These are phyloP conservation scores for Tetracentron sinense DNA, from an alignment of 164 flowering plant species.

Conservation along the genomic window DNA sequence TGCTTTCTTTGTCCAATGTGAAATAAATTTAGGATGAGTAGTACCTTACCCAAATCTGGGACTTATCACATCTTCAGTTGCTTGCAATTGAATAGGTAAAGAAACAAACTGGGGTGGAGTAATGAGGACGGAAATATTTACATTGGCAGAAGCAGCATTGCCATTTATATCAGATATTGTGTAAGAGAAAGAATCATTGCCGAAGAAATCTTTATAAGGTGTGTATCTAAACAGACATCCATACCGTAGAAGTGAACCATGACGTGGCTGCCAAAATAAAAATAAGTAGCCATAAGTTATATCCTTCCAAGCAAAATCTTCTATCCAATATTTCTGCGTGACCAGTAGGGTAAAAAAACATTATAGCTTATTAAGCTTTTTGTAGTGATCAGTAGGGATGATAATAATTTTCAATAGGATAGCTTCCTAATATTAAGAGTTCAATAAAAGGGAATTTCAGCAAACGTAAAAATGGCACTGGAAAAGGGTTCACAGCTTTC, in stretches of 20 bases:
- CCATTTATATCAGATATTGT: slow-evolving; percentile 63
- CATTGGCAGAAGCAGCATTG: slow-evolving; percentile 55
- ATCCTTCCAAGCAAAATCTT: neutral
- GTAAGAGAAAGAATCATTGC: slow-evolving; percentile 71
- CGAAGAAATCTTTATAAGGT: slow-evolving; percentile 65
- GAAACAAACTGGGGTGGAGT: slow-evolving; percentile 79
- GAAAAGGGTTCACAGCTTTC: no score
- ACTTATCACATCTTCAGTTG: slow-evolving; percentile 67
- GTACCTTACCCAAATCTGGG: slow-evolving; percentile 67
- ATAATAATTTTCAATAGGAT: no score
- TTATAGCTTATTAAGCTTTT: no score
- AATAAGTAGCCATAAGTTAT: neutral
- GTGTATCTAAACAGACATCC: slow-evolving; percentile 69
- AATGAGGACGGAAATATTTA: slow-evolving; percentile 51
- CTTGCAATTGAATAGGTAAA: slow-evolving; percentile 58
- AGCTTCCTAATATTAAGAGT: no score
- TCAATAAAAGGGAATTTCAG: no score
- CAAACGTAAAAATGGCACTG: no score
- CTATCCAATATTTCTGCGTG: neutral
- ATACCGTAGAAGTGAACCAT: slow-evolving; percentile 70
- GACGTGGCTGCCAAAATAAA: slow-evolving; percentile 55
- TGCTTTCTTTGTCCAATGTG: neutral
- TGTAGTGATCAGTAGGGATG: no score
- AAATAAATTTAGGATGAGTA: neutral
- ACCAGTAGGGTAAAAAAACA: neutral